A percentile compares a stretch with the other conserved stretches of the same genome.
Conservation (phyloP, 805 yeast species). For the Candida maesae region DNA sequence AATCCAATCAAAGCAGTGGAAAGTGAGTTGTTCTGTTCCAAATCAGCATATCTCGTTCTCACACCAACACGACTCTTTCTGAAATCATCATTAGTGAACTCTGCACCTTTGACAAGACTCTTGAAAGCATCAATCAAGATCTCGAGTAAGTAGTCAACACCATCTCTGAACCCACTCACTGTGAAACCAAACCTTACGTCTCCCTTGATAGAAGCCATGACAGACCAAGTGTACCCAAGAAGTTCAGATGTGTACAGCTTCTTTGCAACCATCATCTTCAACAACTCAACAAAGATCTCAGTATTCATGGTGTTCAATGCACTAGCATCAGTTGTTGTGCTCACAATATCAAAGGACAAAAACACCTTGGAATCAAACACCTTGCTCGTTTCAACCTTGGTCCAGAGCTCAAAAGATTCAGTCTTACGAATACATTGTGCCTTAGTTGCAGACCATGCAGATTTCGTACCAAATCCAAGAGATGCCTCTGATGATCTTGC, state of each 20-base stretch:
- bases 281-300: conserved; percentile 50
- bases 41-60: conserved; percentile 42
- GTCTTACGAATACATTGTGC: conserved; percentile 39
- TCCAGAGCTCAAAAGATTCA: conserved; percentile 48
- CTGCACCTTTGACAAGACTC: conserved; percentile 15
- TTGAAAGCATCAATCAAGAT: conserved; percentile 33
- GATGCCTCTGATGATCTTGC: conserved; percentile 29
- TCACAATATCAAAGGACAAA: conserved; percentile 44
- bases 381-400: conserved; percentile 33
- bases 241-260: conserved; percentile 50
- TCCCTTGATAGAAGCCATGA: conserved; percentile 52
- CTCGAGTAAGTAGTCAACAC: conserved; percentile 34
- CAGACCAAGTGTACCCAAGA: conserved; percentile 54
- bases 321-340: conserved; percentile 28
- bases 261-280: conserved; percentile 38
- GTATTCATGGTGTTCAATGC: conserved; percentile 41
- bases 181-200: conserved; percentile 50
- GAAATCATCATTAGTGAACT: conserved; percentile 33
- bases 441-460: conserved; percentile 18
- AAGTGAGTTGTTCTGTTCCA: conserved; percentile 42
- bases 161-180: conserved; percentile 47
- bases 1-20: conserved; percentile 47
- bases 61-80: conserved; percentile 45
- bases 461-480: conserved; percentile 32
- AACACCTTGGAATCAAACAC: conserved; percentile 31